Conservation (phyloP, 768 basidiomycete genomes). For the Mycena amicta region DNA sequence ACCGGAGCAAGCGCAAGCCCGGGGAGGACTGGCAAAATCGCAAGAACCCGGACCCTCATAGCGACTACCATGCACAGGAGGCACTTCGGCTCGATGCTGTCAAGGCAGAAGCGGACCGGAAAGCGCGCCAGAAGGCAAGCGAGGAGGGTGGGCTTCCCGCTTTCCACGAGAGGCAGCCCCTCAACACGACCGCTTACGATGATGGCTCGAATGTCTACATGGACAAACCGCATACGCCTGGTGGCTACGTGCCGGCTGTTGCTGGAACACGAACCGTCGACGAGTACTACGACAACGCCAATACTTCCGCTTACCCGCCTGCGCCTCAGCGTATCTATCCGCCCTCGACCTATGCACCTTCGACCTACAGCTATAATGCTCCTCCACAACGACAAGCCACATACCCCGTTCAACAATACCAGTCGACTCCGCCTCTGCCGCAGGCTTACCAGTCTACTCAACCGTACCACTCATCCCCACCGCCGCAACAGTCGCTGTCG, state of each 20-base stretch:
- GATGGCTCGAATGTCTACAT: constrained; percentile 60
- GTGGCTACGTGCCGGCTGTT: constrained; percentile 68
- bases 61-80: constrained; percentile 35
- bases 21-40: constrained; percentile 42
- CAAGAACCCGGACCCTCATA: constrained; percentile 30
- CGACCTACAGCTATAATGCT: constrained; percentile 30
- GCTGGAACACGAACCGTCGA: constrained; percentile 72
- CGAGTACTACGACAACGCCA: constrained; percentile 56
- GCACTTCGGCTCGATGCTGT: constrained; percentile 81
- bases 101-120: constrained; percentile 84
- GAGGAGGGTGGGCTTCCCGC: constrained; percentile 73
- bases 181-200: constrained; percentile 50
- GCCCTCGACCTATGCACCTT: constrained; percentile 33
- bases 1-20: constrained; percentile 40
- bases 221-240: constrained; percentile 53
- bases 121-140: constrained; percentile 59
- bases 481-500: constrained; percentile 36
- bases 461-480: constrained; percentile 14
- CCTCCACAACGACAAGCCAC: constrained; percentile 26
- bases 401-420: constrained; percentile 22
- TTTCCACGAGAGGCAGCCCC: constrained; percentile 74
- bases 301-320: constrained; percentile 42
- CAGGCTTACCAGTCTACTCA: constrained; percentile 10
- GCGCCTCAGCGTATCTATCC: constrained; percentile 41
- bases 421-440: constrained; percentile 31